Percentiles rank a stretch among this genome's conserved stretches.
These are phyloP conservation scores for Parascedosporium putredinis DNA, from an alignment of 2,329 filamentous ascomycete genomes.

Conservation along the genomic window DNA sequence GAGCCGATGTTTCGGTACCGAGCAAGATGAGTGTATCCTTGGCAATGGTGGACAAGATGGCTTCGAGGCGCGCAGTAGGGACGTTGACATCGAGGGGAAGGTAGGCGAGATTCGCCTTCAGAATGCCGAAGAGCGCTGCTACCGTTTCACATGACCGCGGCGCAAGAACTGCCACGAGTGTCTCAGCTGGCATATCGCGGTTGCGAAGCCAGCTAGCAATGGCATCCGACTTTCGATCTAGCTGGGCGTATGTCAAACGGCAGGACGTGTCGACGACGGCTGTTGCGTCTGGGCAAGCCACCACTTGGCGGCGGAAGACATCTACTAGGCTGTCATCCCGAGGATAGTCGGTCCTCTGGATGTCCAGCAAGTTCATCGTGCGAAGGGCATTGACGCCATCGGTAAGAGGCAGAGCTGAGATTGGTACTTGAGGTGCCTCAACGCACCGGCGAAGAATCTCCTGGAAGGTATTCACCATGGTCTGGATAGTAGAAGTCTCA, in stretches of 20 bases:
- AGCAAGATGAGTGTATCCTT: slow-evolving; percentile 9
- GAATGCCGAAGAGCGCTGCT: slow-evolving; percentile 15
- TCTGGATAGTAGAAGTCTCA: slow-evolving; percentile 10
- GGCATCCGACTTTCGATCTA: slow-evolving; percentile 13
- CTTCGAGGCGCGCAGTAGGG: slow-evolving; percentile 12
- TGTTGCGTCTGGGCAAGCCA: slow-evolving; percentile 2
- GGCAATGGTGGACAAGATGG: slow-evolving; percentile 11
- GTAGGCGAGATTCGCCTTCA: slow-evolving; percentile 18
- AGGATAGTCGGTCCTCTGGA: slow-evolving; percentile 10
- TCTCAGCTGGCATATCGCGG: slow-evolving; percentile 9
- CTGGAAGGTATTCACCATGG: slow-evolving; percentile 12
- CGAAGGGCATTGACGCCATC: not conserved
- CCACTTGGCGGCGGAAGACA: slow-evolving; percentile 14
- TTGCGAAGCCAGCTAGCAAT: slow-evolving; percentile 13
- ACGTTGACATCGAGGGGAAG: slow-evolving; percentile 15
- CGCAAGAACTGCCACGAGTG: slow-evolving; percentile 14
- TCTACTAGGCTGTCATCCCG: slow-evolving; percentile 15
- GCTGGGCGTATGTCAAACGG: slow-evolving; percentile 14
- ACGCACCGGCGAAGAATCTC: slow-evolving; percentile 10
- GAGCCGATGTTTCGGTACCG: not conserved
- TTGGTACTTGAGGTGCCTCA: not conserved
- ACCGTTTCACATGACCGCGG: slow-evolving; percentile 15
- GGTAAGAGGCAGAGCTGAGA: not conserved
- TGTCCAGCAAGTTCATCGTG: slow-evolving; percentile 9
- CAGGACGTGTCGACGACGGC: slow-evolving; percentile 14